Evolutionary conservation across 2,329 filamentous ascomycete genomes (phyloP), one percentile per base, ranked within the genome.

Genomic region (Mycosphaerella sp.): DNA sequence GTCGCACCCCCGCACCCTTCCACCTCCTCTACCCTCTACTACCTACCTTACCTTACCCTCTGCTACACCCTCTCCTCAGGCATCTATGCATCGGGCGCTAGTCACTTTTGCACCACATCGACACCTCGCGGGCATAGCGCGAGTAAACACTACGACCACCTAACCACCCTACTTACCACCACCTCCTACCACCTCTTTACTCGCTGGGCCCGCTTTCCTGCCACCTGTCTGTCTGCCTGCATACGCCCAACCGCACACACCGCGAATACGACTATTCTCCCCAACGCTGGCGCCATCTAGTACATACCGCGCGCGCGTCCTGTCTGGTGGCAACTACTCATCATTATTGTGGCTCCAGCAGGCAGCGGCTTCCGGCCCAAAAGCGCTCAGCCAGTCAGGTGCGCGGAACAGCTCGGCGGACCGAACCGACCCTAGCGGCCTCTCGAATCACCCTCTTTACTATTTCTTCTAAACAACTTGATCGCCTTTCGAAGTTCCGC

Each of bases 401-500:
- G 38, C 38, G 38, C 38, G 14, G 9, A 12, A 17, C 6, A 12
- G 38, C 38, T 40, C 26, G 26, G 26, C 26, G 26, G 26, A 29
- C 34, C 38, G 38, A 17, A 17, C 34, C 38, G 36, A 36, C 21
- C 45, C 34, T 40, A 48, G 34, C 46, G 38, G 46, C 34, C 14
- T 26, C 46, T 34, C 39, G 46, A 21, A 39, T 38, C 46, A 29
- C 34, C 29, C 46, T 40, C 34, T 48, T 14, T 48, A 48, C 32
- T 48, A 48, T 48, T 48, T 48, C 46, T 48, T 48, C 34, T 40
- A 40, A 29, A 26, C 36, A 21, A 39, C 31, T 48, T 48, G 46
- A 48, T 48, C 46, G 39, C 39, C 46, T 48, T 48, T 48, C 46
- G 46, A 48, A 40, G 46, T 48, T 48, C 46, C 34, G 46, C 46